Evolutionary conservation across 805 yeast genomes (phyloP).

Genomic region (Kazachstania taianensis): DNA sequence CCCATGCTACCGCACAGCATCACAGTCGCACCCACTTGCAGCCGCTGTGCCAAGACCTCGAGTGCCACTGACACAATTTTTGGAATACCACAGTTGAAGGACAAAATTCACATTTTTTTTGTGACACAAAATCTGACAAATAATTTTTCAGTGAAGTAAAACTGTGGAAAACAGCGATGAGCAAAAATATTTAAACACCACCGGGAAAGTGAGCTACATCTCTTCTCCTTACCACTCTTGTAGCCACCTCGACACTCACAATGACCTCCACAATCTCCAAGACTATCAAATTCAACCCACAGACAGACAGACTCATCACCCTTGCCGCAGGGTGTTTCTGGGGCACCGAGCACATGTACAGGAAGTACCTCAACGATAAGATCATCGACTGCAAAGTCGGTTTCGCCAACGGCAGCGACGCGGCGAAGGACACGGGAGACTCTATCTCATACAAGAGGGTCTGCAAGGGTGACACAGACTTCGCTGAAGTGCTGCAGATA

Average conservation of each 20-base stretch:
- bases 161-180: no score
- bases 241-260: background rate
- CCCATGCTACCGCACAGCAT: no score
- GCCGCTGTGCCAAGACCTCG: no score
- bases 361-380: constrained; percentile 53
- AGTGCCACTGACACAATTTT: no score
- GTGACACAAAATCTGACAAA: no score
- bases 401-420: constrained; percentile 65
- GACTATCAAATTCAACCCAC: constrained; percentile 33
- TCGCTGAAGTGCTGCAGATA: constrained; percentile 77
- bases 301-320: constrained; percentile 44
- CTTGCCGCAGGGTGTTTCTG: constrained; percentile 70
- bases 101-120: no score
- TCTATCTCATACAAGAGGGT: constrained; percentile 52
- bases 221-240: background rate
- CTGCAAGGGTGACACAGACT: constrained; percentile 63
- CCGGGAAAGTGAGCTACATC: no score
- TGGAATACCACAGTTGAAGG: no score
- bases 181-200: no score
- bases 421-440: constrained; percentile 33
- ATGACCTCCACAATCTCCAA: constrained; percentile 29
- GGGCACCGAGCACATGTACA: constrained; percentile 81
- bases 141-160: no score
- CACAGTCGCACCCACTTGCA: no score
- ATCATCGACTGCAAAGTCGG: constrained; percentile 77